These are phyloP conservation scores for Themeda triandra DNA, from an alignment of 176 grass and related monocot species.

Conservation along the genomic window DNA sequence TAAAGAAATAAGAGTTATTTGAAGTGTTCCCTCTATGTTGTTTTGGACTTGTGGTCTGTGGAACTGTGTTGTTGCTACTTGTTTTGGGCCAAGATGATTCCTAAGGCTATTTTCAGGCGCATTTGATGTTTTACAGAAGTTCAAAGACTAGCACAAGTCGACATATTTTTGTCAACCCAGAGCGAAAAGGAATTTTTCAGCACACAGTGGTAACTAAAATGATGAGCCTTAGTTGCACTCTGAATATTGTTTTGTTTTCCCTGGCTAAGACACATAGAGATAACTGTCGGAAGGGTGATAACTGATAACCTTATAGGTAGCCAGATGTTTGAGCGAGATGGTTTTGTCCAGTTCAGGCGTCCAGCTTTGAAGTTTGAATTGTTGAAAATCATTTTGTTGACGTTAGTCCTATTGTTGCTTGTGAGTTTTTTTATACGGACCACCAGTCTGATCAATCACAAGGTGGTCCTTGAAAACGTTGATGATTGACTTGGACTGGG, in stretches of 20 bases:
- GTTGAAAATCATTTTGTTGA: not conserved
- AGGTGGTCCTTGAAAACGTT: not conserved
- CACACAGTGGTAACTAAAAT: not conserved
- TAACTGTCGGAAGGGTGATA: no score
- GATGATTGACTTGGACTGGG: not conserved
- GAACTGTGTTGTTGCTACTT: not conserved
- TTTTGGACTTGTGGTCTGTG: not conserved
- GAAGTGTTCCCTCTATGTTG: not conserved
- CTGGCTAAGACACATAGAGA: no score
- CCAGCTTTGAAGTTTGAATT: constrained; percentile 5
- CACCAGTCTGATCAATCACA: not conserved
- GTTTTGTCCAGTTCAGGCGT: constrained; percentile 1
- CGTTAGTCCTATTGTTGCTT: not conserved
- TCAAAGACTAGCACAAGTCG: no score
- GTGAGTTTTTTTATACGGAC: not conserved
- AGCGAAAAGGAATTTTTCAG: not conserved
- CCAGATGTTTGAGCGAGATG: not conserved
- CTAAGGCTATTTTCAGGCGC: not conserved
- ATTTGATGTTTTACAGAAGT: not conserved
- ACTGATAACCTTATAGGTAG: not conserved
- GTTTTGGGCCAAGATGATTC: not conserved
- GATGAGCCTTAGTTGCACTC: not conserved
- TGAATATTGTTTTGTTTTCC: no score
- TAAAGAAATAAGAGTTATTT: constrained; percentile 38
- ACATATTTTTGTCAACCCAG: constrained; percentile 7